These are phyloP conservation scores for Parathielavia hyrcaniae DNA, from an alignment of 495 filamentous ascomycete species.

Conservation along the genomic window DNA sequence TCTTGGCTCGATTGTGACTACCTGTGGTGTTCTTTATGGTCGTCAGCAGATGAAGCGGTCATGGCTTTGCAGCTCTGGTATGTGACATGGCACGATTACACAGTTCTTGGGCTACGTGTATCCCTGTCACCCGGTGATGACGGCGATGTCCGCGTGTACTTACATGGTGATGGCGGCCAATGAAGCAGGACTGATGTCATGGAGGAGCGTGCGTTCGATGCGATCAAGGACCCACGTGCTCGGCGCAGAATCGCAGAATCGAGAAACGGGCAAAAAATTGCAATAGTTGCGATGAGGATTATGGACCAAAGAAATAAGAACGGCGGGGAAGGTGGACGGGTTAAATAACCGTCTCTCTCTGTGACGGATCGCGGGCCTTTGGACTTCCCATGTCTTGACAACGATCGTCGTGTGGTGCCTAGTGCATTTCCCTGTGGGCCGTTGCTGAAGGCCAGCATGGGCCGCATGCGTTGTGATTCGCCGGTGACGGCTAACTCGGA, in stretches of 20 bases:
- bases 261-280: too few species aligned
- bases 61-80: too few species aligned
- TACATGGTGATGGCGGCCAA: slow-evolving; percentile 20
- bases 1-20: slow-evolving; percentile 11
- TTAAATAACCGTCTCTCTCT: too few species aligned
- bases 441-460: neutral
- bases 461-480: slow-evolving; percentile 7
- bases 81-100: too few species aligned
- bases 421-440: slow-evolving; percentile 1
- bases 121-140: slow-evolving; percentile 1
- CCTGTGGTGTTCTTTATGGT: slow-evolving; percentile 19
- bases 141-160: slow-evolving; percentile 1
- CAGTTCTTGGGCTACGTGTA: neutral
- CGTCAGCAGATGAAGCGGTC: slow-evolving; percentile 12
- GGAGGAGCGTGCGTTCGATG: neutral
- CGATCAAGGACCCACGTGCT: neutral
- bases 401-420: slow-evolving; percentile 9
- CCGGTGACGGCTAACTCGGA: slow-evolving; percentile 8
- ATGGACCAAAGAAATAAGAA: neutral
- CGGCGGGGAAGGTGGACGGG: neutral
- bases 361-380: slow-evolving; percentile 6
- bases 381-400: slow-evolving; percentile 1
- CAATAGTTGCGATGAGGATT: neutral
- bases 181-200: slow-evolving; percentile 16
- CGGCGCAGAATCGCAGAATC: neutral